A percentile compares a stretch with the other conserved stretches of the same genome.
These are phyloP conservation scores for Yarrowia osloensis DNA, from an alignment of 805 yeast genomes.

Conservation along the genomic window DNA sequence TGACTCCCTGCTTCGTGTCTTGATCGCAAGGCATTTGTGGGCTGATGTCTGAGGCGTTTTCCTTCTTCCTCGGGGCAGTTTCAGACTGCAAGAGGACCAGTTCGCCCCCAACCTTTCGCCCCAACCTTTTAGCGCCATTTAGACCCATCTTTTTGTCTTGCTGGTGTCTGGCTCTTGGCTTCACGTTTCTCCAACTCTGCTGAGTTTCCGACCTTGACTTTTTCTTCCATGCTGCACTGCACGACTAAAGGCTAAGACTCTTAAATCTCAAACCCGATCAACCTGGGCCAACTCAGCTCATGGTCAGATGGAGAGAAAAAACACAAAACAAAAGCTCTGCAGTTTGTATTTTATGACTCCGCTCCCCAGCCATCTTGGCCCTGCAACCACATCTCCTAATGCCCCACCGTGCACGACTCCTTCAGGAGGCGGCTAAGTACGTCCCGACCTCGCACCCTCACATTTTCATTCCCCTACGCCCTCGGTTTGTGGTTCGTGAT, in stretches of 20 bases:
- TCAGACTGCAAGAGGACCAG: background rate
- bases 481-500: conserved; percentile 2
- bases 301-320: background rate
- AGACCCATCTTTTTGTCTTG: background rate
- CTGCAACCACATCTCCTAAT: background rate
- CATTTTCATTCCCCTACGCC: conserved; percentile 12
- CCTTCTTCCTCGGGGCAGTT: background rate
- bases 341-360: background rate
- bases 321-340: background rate
- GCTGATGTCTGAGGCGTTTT: background rate
- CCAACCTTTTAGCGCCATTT: background rate
- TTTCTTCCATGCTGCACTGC: background rate
- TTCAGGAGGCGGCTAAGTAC: background rate
- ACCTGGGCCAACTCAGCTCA: conserved; percentile 2
- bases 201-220: background rate
- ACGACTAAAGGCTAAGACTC: conserved; percentile 2
- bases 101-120: background rate
- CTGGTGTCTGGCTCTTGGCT: background rate
- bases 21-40: too few relatives aligned
- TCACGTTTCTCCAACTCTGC: background rate
- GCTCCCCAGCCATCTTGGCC: background rate
- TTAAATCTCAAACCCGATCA: background rate
- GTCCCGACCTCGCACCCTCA: conserved; percentile 5
- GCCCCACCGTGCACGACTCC: background rate
- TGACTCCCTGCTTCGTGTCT: too few relatives aligned